These are phyloP conservation scores for Candida sanyaensis DNA, from an alignment of 1,139 yeast genomes.

Conservation along the genomic window DNA sequence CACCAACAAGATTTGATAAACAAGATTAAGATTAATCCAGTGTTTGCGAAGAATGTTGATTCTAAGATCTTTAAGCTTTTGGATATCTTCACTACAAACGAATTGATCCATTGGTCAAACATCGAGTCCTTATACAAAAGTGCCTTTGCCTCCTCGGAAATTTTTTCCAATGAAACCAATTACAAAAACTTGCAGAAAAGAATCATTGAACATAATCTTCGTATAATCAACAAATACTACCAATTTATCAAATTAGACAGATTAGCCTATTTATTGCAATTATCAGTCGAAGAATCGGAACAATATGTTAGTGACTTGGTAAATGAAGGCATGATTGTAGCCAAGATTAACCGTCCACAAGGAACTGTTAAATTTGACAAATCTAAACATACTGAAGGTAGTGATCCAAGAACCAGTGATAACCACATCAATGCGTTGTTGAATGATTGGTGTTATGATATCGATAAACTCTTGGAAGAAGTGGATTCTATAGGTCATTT, in stretches of 20 bases:
- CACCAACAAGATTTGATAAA: constrained; percentile 85
- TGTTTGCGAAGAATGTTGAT: constrained; percentile 63
- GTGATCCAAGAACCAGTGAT: constrained; percentile 25
- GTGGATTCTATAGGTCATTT: constrained; percentile 95
- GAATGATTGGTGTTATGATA: constrained; percentile 92
- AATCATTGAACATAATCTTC: constrained; percentile 89
- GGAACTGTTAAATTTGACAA: constrained; percentile 78
- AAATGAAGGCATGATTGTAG: constrained; percentile 85
- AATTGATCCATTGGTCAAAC: constrained; percentile 90
- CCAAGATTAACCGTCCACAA: constrained; percentile 92
- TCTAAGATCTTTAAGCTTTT: constrained; percentile 62
- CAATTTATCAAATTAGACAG: constrained; percentile 78
- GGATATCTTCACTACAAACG: constrained; percentile 83
- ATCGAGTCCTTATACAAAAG: constrained; percentile 69
- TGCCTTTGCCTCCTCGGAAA: constrained; percentile 43
- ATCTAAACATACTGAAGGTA: constrained; percentile 44
- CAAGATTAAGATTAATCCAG: constrained; percentile 67
- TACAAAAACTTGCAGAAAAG: constrained; percentile 85
- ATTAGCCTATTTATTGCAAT: constrained; percentile 78
- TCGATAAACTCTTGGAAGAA: constrained; percentile 80
- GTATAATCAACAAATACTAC: constrained; percentile 87
- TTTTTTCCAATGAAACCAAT: constrained; percentile 64
- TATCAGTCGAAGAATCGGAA: constrained; percentile 77
- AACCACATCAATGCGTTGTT: constrained; percentile 73
- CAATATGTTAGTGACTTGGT: constrained; percentile 82